These are phyloP conservation scores for Paracorniculantispora psalliotae DNA, from an alignment of 2,329 filamentous ascomycete species.

Conservation along the genomic window DNA sequence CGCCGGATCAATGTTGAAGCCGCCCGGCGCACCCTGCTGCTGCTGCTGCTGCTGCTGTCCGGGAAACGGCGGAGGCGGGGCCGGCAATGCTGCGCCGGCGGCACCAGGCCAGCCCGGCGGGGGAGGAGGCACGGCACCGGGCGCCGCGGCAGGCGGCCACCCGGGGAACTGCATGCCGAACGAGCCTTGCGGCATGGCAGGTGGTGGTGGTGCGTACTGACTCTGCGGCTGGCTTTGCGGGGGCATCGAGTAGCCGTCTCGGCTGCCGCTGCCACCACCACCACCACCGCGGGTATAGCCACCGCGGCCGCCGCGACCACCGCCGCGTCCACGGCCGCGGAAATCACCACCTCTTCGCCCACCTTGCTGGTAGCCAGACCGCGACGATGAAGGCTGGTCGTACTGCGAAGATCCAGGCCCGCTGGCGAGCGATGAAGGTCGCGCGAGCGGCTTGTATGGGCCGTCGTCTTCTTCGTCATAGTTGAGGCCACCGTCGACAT, in stretches of 20 bases:
- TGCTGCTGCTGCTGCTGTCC: slow-evolving; percentile 31
- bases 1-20: slow-evolving; percentile 53
- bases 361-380: slow-evolving; percentile 30
- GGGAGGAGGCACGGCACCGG: slow-evolving; percentile 29
- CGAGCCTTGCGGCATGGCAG: slow-evolving; percentile 20
- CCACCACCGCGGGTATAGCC: slow-evolving; percentile 37
- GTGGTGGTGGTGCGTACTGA: slow-evolving; percentile 23
- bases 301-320: slow-evolving; percentile 34
- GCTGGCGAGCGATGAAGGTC: slow-evolving; percentile 59
- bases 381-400: slow-evolving; percentile 17
- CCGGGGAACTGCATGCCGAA: slow-evolving; percentile 41
- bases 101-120: slow-evolving; percentile 26
- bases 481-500: slow-evolving; percentile 45
- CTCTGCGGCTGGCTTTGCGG: slow-evolving; percentile 31
- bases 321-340: slow-evolving; percentile 34
- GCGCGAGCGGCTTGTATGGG: slow-evolving; percentile 65
- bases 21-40: slow-evolving; percentile 29
- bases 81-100: slow-evolving; percentile 36
- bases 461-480: slow-evolving; percentile 55
- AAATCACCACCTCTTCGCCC: slow-evolving; percentile 36
- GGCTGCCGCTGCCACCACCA: slow-evolving; percentile 26
- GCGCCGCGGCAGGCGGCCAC: slow-evolving; percentile 34
- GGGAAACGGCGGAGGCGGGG: slow-evolving; percentile 20
- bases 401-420: slow-evolving; percentile 39
- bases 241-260: slow-evolving; percentile 40